Evolutionary conservation across 1,284 basidiomycete genomes (phyloP).

Genomic region (Neolentinus lepideus): DNA sequence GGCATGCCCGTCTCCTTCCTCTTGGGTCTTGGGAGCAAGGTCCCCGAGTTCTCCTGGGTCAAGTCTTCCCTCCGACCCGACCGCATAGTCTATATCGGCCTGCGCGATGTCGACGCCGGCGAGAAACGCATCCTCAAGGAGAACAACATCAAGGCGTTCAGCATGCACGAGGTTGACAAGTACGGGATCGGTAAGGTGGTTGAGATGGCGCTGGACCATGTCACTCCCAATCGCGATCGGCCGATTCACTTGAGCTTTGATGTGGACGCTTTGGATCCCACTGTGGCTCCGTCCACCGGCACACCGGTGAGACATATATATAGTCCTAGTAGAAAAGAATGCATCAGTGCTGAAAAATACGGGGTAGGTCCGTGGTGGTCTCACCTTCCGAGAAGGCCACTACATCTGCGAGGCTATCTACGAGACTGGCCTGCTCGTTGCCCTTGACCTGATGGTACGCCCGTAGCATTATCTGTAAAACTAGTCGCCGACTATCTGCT

Average conservation of each 20-base stretch:
- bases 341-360: neutral
- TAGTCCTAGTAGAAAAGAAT: neutral
- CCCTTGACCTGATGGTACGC: conserved; percentile 84
- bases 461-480: neutral
- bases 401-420: conserved; percentile 94
- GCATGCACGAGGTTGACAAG: conserved; percentile 98
- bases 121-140: conserved; percentile 88
- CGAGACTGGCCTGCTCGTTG: conserved; percentile 91
- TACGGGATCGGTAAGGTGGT: conserved; percentile 94
- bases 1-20: conserved; percentile 98
- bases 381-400: conserved; percentile 96
- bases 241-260: conserved; percentile 98
- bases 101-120: conserved; percentile 88
- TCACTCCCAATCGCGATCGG: conserved; percentile 77
- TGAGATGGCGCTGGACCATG: conserved; percentile 91
- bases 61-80: conserved; percentile 67
- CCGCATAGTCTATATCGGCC: conserved; percentile 88
- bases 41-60: conserved; percentile 76
- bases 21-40: conserved; percentile 55
- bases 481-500: neutral
- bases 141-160: conserved; percentile 89
- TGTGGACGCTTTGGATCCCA: conserved; percentile 92
- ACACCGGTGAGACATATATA: conserved; percentile 73
- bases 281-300: conserved; percentile 92
- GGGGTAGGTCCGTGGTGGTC: conserved; percentile 78